These are phyloP conservation scores for Puccinellia tenuiflora DNA, from an alignment of 176 grass and related monocot genomes.

Conservation along the genomic window DNA sequence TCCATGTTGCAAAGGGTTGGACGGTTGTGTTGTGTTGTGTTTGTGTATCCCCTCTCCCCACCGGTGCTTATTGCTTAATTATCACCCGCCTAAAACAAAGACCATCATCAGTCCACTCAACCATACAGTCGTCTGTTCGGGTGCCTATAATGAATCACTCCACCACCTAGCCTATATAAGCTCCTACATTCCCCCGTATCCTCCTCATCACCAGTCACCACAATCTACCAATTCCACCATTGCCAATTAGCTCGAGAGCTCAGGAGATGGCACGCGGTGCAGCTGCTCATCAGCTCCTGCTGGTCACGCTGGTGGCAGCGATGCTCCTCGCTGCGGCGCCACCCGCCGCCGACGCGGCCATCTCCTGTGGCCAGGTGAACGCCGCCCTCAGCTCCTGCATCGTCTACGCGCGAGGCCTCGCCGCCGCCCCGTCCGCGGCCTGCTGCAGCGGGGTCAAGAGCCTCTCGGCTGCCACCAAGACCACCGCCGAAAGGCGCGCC, in stretches of 20 bases:
- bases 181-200: background rate
- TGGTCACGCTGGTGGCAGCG: background rate
- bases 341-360: background rate
- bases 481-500: slow-evolving; percentile 20
- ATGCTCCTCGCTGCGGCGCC: slow-evolving; percentile 10
- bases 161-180: slow-evolving; percentile 8
- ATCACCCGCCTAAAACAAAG: background rate
- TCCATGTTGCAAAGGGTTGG: too few relatives aligned
- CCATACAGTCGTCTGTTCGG: background rate
- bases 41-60: too few relatives aligned
- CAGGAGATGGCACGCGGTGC: background rate
- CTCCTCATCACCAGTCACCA: background rate
- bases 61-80: too few relatives aligned
- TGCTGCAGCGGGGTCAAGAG: slow-evolving; percentile 34
- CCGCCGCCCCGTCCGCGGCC: background rate
- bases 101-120: background rate
- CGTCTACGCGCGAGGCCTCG: slow-evolving; percentile 19
- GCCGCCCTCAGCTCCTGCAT: slow-evolving; percentile 26
- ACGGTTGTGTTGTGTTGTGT: too few relatives aligned
- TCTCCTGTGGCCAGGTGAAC: slow-evolving; percentile 35
- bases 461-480: background rate
- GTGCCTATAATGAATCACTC: background rate
- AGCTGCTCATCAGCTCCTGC: background rate
- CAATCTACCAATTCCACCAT: background rate
- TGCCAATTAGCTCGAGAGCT: background rate